phyloP scores from a whole-genome alignment of 1,139 yeast species.

The Yamadazyma mexicana region DNA sequence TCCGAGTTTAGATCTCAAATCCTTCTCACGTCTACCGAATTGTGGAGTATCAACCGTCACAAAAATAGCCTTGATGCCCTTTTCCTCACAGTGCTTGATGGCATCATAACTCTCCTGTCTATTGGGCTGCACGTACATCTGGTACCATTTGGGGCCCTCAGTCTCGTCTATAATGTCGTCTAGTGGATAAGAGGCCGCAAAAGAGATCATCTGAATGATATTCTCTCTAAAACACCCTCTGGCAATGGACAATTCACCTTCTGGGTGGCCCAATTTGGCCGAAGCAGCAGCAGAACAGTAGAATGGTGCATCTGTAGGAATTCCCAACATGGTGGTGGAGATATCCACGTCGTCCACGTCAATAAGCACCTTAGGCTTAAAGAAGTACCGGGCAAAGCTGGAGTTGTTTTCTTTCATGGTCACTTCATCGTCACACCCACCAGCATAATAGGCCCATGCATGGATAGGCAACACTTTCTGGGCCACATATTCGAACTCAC shows the following conservation, averaged over 20 bases:
- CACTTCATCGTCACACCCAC: conserved; percentile 86
- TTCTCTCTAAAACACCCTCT: conserved; percentile 46
- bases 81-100: conserved; percentile 22
- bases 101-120: conserved; percentile 19
- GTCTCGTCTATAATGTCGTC: conserved; percentile 55
- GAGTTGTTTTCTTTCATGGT: conserved; percentile 80
- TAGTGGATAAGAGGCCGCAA: conserved; percentile 55
- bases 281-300: conserved; percentile 61
- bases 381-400: conserved; percentile 77
- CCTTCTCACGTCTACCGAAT: conserved; percentile 29
- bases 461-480: conserved; percentile 62
- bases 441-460: conserved; percentile 86
- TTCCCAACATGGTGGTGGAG: conserved; percentile 52
- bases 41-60: conserved; percentile 29
- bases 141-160: conserved; percentile 32
- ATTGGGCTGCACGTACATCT: conserved; percentile 48
- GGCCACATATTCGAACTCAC: conserved; percentile 79
- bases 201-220: conserved; percentile 58
- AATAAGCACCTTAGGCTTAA: conserved; percentile 72
- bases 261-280: conserved; percentile 56
- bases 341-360: conserved; percentile 54
- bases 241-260: conserved; percentile 55
- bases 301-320: conserved; percentile 50
- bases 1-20: conserved; percentile 19
- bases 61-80: conserved; percentile 27